Conservation (phyloP, 805 yeast genomes). For the Pichia deserticola region DNA sequence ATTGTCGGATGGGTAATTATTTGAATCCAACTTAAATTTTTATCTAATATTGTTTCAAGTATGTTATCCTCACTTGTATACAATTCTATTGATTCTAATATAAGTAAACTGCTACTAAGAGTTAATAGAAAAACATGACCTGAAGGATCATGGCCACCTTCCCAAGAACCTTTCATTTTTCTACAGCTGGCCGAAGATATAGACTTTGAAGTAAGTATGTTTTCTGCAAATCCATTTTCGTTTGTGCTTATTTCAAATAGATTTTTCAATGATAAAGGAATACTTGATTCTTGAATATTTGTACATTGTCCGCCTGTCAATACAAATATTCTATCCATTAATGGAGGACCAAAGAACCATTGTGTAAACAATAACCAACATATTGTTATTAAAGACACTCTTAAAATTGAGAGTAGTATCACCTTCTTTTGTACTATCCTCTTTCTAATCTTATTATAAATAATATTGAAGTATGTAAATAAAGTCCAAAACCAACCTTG, state of each 20-base stretch:
- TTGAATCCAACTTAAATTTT: slow-evolving; percentile 1
- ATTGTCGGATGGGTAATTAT: slow-evolving; percentile 18
- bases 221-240: not conserved
- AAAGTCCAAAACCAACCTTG: slow-evolving; percentile 92
- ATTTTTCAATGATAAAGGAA: not conserved
- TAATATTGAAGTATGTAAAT: slow-evolving; percentile 27
- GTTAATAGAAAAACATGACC: slow-evolving; percentile 84
- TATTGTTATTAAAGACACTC: slow-evolving; percentile 49
- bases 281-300: slow-evolving; percentile 19
- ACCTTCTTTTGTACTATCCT: not conserved
- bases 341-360: slow-evolving; percentile 76
- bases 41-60: slow-evolving; percentile 4
- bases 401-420: slow-evolving; percentile 17
- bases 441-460: slow-evolving; percentile 6
- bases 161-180: slow-evolving; percentile 57
- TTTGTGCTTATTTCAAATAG: not conserved
- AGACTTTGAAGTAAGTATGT: slow-evolving; percentile 12
- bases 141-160: slow-evolving; percentile 91
- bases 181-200: slow-evolving; percentile 42
- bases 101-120: slow-evolving; percentile 55
- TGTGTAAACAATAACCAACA: slow-evolving; percentile 90
- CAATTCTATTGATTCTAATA: slow-evolving; percentile 21
- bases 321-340: slow-evolving; percentile 81
- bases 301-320: slow-evolving; percentile 78
- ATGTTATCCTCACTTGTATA: slow-evolving; percentile 2